These are phyloP conservation scores for Penicillium sp. DNA, from an alignment of 2,329 filamentous ascomycete species.

Conservation along the genomic window DNA sequence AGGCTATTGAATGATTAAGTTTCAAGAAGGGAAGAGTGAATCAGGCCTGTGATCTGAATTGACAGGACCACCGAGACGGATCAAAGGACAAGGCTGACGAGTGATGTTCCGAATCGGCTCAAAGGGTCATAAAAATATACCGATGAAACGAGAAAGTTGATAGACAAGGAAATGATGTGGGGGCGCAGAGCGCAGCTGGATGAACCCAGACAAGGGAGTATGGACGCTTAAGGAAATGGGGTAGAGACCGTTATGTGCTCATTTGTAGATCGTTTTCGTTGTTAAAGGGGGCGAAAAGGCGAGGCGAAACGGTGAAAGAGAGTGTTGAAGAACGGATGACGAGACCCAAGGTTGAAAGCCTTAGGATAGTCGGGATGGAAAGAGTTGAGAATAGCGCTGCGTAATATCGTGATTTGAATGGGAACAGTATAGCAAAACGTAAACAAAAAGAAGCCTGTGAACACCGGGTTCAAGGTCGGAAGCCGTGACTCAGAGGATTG, in stretches of 20 bases:
- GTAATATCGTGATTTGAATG: constrained; percentile 39
- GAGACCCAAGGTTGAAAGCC: constrained; percentile 12
- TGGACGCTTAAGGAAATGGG: constrained; percentile 34
- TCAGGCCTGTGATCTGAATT: constrained; percentile 25
- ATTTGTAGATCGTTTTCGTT: constrained; percentile 40
- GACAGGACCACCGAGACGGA: constrained; percentile 23
- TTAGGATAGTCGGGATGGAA: constrained; percentile 11
- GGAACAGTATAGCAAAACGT: constrained; percentile 24
- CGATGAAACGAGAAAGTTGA: constrained; percentile 10
- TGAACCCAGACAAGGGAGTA: constrained; percentile 24
- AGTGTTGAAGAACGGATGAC: constrained; percentile 18
- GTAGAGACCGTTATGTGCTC: constrained; percentile 43
- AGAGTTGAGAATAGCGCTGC: constrained; percentile 34
- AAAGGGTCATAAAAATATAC: constrained; percentile 26
- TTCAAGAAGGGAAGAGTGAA: constrained; percentile 24
- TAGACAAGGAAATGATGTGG: constrained; percentile 21
- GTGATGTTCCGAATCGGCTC: constrained; percentile 3
- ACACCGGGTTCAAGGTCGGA: constrained; percentile 37
- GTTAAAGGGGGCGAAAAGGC: constrained; percentile 17
- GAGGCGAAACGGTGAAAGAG: constrained; percentile 18
- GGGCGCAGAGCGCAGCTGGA: constrained; percentile 28
- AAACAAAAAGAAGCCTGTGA: constrained; percentile 30
- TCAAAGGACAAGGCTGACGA: constrained; percentile 6
- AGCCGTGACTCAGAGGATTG: constrained; percentile 31
- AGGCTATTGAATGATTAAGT: constrained; percentile 30